Base-by-base conservation (phyloP, 1,139 yeast species). In the Pichiaceae sp. region DNA sequence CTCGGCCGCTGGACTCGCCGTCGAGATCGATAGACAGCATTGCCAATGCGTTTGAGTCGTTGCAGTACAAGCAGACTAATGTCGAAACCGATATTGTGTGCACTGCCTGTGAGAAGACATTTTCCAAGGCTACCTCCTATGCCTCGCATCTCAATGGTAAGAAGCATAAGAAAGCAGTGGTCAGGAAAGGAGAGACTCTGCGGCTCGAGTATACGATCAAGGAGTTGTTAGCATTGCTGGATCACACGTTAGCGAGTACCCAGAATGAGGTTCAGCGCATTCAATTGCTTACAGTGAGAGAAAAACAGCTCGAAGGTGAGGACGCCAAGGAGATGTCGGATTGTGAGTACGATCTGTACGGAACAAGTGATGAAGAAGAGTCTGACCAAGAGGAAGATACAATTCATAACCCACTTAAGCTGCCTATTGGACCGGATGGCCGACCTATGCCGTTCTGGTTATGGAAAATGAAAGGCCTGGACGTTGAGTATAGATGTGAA, bases 381-480 rank as follows among this genome's bases (percentile, higher is more conserved):
- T 52, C 45, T 8, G 56, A 52, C n/a, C 56, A 53, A 39, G 34
- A 33, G 8, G 50, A 49, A 16, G 43, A 42, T 5, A 40, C 37
- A 33, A 8, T n/a, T 17, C 41, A 39, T 24, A 66, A 64, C 38
- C 75, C 80, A 5, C 64, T 75, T 39, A 75, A 80, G 42, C 58
- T 85, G 38, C 95, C 96, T 0, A 45, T 85, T 1, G 97, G 95
- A 0, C 72, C 85, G 26, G 96, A 89, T 57, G 97, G 97, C 0
- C 72, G 72, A 30, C 96, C 97, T 0, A 86, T 91, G 29, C 98
- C 98, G 1, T 76, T 69, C 41, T 91, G 99, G 99, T 63, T 91
- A 21, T 89, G 78, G 68, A 91, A 89, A 55, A 64, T 87, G 26
- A 91, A 86, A 50, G 98, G 98, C 0, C 64, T 89, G 11, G 86